phyloP scores from a whole-genome alignment of 306 rosid genomes.

The Fagus sylvatica region DNA sequence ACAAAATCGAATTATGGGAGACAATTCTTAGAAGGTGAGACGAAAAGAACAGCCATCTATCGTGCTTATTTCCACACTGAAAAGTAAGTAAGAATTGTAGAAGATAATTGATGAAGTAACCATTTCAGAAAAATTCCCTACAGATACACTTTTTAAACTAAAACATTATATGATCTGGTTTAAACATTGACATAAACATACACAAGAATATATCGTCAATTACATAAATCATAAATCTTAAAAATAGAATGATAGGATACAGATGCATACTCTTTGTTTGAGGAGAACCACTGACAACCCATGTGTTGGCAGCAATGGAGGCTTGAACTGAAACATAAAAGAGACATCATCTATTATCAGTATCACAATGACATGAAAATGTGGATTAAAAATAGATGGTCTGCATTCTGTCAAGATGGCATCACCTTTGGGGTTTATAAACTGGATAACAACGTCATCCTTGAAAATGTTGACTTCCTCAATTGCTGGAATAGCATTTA shows the following conservation, averaged over 20 bases:
- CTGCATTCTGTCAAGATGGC: not conserved
- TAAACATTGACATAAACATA: not conserved
- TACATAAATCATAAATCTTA: too few relatives aligned
- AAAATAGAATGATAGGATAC: not conserved
- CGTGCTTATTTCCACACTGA: not conserved
- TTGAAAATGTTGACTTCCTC: conserved; percentile 96
- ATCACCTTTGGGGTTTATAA: conserved; percentile 84
- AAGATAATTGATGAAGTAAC: not conserved
- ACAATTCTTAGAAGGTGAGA: not conserved
- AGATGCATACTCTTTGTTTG: conserved; percentile 81
- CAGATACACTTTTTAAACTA: too few relatives aligned
- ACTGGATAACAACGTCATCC: conserved; percentile 96
- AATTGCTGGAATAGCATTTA: conserved; percentile 90
- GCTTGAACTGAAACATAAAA: conserved; percentile 75
- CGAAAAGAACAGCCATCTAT: not conserved
- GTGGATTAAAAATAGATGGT: not conserved
- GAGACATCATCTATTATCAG: not conserved
- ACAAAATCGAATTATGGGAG: not conserved
- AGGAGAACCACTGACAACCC: conserved; percentile 95
- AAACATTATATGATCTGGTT: not conserved
- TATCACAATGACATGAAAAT: not conserved
- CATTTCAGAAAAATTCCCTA: not conserved
- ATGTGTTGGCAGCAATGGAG: conserved; percentile 95
- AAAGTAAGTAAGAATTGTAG: not conserved
- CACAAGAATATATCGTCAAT: not conserved